Percentiles rank a stretch among this genome's conserved stretches.
phyloP scores from a whole-genome alignment of 208 protist genomes.

The Wallacemonas rigidus region DNA sequence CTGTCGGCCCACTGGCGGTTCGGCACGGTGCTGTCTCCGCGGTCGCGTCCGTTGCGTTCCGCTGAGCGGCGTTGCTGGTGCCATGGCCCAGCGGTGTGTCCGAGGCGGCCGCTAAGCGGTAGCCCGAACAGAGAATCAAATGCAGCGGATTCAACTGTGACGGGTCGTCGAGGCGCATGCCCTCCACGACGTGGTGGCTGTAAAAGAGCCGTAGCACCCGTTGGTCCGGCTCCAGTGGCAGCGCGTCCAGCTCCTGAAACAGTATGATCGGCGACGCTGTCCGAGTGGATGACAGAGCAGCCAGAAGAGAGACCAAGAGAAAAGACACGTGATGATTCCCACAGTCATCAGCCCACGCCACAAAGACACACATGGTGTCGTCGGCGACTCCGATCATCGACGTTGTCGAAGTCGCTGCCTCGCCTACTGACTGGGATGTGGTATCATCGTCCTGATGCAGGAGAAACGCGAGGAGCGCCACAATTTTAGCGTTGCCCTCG shows the following conservation, averaged over 20 bases:
- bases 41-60: constrained; percentile 14
- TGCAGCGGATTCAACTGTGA: constrained; percentile 3
- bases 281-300: constrained; percentile 16
- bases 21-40: constrained; percentile 17
- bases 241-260: constrained; percentile 27
- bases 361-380: constrained; percentile 35
- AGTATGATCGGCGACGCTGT: constrained; percentile 1
- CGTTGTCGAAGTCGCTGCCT: not conserved
- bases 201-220: constrained; percentile 55
- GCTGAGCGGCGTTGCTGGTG: constrained; percentile 2
- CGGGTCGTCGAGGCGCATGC: not conserved
- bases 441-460: not conserved
- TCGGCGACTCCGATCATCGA: not conserved
- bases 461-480: constrained; percentile 12
- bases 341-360: constrained; percentile 43
- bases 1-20: constrained; percentile 16
- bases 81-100: not conserved
- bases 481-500: constrained; percentile 11
- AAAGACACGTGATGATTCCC: constrained; percentile 38
- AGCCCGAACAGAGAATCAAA: constrained; percentile 13
- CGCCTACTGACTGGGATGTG: too few relatives aligned
- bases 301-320: constrained; percentile 39
- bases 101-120: not conserved
- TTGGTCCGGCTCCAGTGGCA: constrained; percentile 27
- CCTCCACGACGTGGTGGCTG: constrained; percentile 26